Conservation (phyloP, 345 rosid species). For the Microthlaspi erraticum region DNA sequence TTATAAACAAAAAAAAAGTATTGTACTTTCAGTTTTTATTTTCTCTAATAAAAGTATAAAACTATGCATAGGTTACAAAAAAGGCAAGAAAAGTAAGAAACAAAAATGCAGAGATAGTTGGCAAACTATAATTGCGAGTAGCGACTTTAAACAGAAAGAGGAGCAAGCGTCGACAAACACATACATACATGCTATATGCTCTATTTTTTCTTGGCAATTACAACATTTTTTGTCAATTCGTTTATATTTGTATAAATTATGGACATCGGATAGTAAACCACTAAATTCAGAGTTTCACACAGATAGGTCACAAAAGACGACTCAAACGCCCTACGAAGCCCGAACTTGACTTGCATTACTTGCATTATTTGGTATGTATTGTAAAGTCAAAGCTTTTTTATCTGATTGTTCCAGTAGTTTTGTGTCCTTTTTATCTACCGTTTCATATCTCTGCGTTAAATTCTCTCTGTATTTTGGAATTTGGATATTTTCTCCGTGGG, state of each 20-base stretch:
- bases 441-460: background rate
- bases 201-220: background rate
- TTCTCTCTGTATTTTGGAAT: background rate
- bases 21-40: conserved; percentile 2
- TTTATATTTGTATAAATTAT: background rate
- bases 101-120: conserved; percentile 33
- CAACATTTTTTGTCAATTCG: conserved; percentile 3
- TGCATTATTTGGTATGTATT: background rate
- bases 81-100: conserved; percentile 20
- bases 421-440: background rate
- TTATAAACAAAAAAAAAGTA: background rate
- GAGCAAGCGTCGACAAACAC: conserved; percentile 5
- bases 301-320: conserved; percentile 8
- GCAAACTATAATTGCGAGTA: conserved; percentile 44
- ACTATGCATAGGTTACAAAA: conserved; percentile 24
- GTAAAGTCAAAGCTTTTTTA: background rate
- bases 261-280: background rate
- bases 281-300: conserved; percentile 16
- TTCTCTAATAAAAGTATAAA: conserved; percentile 26
- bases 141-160: conserved; percentile 34
- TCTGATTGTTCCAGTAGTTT: too few relatives aligned
- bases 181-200: background rate
- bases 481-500: conserved; percentile 18
- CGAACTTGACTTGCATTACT: conserved; percentile 11
- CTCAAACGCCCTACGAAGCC: conserved; percentile 6